phyloP scores from a whole-genome alignment of 768 basidiomycete species.

The Mrakia gelida region DNA sequence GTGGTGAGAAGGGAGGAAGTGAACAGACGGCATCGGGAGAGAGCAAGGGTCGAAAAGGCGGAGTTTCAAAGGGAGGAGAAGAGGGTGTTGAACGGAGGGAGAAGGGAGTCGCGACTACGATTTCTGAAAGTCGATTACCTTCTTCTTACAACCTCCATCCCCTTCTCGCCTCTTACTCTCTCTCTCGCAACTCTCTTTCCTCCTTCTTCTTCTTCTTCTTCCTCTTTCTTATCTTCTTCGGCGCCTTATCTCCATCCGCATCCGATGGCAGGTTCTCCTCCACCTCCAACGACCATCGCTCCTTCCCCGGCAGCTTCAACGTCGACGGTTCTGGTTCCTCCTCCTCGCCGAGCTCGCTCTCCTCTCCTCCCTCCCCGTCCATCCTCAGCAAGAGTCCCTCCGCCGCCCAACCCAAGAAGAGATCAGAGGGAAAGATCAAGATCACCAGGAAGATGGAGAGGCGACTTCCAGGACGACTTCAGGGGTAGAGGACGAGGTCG shows the following conservation, averaged over 20 bases:
- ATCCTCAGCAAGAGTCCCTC: neutral
- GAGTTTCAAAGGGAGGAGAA: too few species aligned
- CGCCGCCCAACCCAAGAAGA: neutral
- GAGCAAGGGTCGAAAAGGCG: neutral
- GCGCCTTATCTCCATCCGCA: neutral
- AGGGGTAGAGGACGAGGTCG: neutral
- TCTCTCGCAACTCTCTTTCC: neutral
- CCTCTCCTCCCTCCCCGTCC: conserved; percentile 1
- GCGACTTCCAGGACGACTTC: neutral
- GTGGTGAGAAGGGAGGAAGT: neutral
- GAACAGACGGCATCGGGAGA: neutral
- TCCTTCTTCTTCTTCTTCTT: neutral
- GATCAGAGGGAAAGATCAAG: neutral
- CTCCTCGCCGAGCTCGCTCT: conserved; percentile 3
- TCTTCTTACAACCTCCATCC: neutral
- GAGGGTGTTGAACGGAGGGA: too few species aligned
- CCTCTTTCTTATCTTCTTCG: neutral
- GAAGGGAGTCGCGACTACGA: too few species aligned
- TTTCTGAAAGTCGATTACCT: neutral
- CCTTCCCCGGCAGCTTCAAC: neutral
- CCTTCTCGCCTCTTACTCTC: neutral
- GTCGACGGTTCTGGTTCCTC: neutral
- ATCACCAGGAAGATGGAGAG: neutral
- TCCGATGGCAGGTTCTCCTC: neutral
- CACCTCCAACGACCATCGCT: neutral